Base-by-base conservation (phyloP, 257 asterid genomes). In the Prunella vulgaris region DNA sequence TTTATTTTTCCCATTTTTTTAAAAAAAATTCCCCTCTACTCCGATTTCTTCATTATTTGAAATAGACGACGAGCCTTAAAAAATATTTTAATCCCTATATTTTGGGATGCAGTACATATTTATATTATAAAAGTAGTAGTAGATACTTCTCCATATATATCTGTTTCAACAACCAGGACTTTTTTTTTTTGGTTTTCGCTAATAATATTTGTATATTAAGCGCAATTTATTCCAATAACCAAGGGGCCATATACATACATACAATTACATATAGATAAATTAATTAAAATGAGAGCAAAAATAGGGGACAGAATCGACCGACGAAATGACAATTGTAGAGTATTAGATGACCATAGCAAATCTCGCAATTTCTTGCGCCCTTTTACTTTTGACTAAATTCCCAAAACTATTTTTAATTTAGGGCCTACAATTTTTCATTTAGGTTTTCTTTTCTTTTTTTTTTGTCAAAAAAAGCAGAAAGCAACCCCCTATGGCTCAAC, bases 281-380 rank as follows among this genome's bases (percentile, higher is more conserved):
- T 53, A 52, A 68, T 25, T 21, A 7, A n/a, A 0, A 28, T 14
- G 24, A 64, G 24, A 64, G 67, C 38, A 69, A 69, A 69, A 51
- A 46, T 44, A 59, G 74, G 65, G 59, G 51, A 49, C 30, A 33
- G 21, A 73, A 17, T 14, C 53, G 66, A 73, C 67, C 46, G 30
- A 56, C 18, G 59, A 61, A 53, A 60, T 58, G 71, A 74, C 65
- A 13, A 64, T 66, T 20, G 28, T 35, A 17, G 49, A 37, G 66
- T 40, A 7, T 13, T 28, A 51, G 40, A 10, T 20, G 62, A 7
- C 30, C 27, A 25, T 28, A 71, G 70, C 76, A 78, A 78, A 74
- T 78, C 77, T 52, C 82, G 82, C 82, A 78, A 74, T 69, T 64
- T 64, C 56, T 2, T 78, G 63, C 79, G 79, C 52, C 21, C 17